Base-by-base conservation (phyloP, 2,329 filamentous ascomycete genomes). In the Clarireedia homoeocarpa region DNA sequence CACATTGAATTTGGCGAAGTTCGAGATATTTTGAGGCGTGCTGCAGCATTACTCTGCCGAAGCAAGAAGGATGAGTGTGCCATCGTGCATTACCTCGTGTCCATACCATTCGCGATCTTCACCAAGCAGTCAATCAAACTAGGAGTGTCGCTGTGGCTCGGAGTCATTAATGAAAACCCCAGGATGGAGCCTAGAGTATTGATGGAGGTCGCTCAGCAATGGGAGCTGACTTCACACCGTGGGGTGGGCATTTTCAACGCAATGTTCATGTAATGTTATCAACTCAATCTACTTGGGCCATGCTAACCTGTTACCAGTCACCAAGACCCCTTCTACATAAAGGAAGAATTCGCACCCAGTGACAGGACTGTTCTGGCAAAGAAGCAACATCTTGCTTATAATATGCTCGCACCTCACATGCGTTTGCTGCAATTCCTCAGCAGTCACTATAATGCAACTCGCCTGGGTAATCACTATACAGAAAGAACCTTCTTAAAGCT, bases 101-200 rank as follows among this genome's bases (percentile, higher is more conserved):
- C 83, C 63, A 94, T 99, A 59, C 95, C 94, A 0, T 99, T 99
- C 71, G 82, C 83, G 42, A 82, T 96, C 48, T 97, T 99, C 70
- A 95, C 88, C 5, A 96, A 95, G 70, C 88, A 95, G 66, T 94
- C 91, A 2, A 94, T 99, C 69, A 95, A 96, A 69, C 82, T 97
- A 51, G 95, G 94, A 5, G 88, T 96, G 38, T 96, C 94, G 4
- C 76, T 99, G 6, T 99, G 94, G 94, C 83, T 96, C 59, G 94
- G 94, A 26, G 89, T 97, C 14, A 95, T 97, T 66, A 94, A 97
- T 65, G 94, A 99, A 70, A 97, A 96, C 66, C 89, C 91, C 2
- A 81, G 82, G 55, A 85, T 96, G 71, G 91, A 96, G 70, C 82
- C 92, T 7, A 85, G 91, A 59, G 83, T 99, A 55, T 74, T 99